Conservation (phyloP, 768 basidiomycete species). For the Pisolithus orientalis region DNA sequence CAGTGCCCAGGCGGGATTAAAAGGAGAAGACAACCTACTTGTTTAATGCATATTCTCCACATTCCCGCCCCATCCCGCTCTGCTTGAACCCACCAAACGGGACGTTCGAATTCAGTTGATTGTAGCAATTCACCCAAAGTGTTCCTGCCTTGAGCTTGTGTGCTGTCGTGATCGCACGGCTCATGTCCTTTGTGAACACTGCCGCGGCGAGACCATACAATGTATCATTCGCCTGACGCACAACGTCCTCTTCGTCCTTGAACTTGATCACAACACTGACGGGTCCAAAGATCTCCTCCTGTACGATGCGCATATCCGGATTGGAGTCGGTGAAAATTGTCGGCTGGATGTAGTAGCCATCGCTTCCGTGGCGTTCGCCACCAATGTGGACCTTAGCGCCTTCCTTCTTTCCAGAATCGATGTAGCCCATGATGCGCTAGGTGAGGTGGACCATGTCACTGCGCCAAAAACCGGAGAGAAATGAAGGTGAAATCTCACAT, state of each 20-base stretch:
- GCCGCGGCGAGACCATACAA: constrained; percentile 83
- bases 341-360: constrained; percentile 68
- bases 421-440: constrained; percentile 73
- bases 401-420: constrained; percentile 63
- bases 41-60: constrained; percentile 67
- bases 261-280: constrained; percentile 75
- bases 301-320: constrained; percentile 69
- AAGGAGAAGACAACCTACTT: constrained; percentile 32
- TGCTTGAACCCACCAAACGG: constrained; percentile 89
- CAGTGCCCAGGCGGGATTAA: background rate
- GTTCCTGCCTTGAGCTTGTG: constrained; percentile 79
- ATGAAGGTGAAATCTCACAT: constrained; percentile 36
- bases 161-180: constrained; percentile 64
- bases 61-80: constrained; percentile 74
- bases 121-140: constrained; percentile 50
- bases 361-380: constrained; percentile 50
- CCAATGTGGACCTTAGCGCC: constrained; percentile 66
- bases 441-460: constrained; percentile 1
- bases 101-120: constrained; percentile 31
- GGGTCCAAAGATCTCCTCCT: constrained; percentile 77
- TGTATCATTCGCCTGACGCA: constrained; percentile 79
- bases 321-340: constrained; percentile 68
- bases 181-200: constrained; percentile 78
- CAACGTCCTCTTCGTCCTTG: constrained; percentile 58
- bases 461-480: background rate